A percentile compares a stretch with the other conserved stretches of the same genome.
phyloP scores from a whole-genome alignment of 2,329 filamentous ascomycete species.

The Aspergillus sclerotialis region DNA sequence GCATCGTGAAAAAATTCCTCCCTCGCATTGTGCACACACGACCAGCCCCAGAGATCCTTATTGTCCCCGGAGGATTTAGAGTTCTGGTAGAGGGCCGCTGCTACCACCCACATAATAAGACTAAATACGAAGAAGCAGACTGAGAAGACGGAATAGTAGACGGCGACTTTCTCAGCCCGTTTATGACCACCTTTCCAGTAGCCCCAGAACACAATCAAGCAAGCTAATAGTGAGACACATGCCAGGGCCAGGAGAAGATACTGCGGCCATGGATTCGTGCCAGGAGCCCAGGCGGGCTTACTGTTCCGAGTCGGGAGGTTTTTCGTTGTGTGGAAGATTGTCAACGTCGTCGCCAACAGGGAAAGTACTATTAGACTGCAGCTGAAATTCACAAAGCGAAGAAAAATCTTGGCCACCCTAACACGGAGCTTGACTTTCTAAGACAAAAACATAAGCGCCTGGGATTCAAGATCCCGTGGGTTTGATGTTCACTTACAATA shows the following conservation, averaged over 20 bases:
- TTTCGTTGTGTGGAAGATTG: slow-evolving; percentile 87
- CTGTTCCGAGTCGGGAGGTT: slow-evolving; percentile 66
- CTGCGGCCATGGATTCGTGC: slow-evolving; percentile 83
- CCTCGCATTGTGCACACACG: slow-evolving; percentile 84
- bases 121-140: slow-evolving; percentile 91
- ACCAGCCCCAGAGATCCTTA: slow-evolving; percentile 96
- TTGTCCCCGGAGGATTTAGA: slow-evolving; percentile 64
- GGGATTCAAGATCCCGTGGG: slow-evolving; percentile 1
- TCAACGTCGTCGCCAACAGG: slow-evolving; percentile 80
- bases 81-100: slow-evolving; percentile 76
- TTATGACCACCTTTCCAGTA: slow-evolving; percentile 86
- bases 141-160: slow-evolving; percentile 93
- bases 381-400: slow-evolving; percentile 94
- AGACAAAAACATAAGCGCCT: slow-evolving; percentile 31
- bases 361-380: slow-evolving; percentile 91
- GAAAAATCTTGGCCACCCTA: slow-evolving; percentile 84
- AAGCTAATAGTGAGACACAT: slow-evolving; percentile 72
- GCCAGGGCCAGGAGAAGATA: slow-evolving; percentile 72
- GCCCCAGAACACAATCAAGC: slow-evolving; percentile 69
- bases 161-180: slow-evolving; percentile 82
- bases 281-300: slow-evolving; percentile 74
- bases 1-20: slow-evolving; percentile 69
- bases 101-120: slow-evolving; percentile 84
- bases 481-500: slow-evolving; percentile 56
- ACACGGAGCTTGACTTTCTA: slow-evolving; percentile 91